These are phyloP conservation scores for Lentinula edodes DNA, from an alignment of 768 basidiomycete species.

Conservation along the genomic window DNA sequence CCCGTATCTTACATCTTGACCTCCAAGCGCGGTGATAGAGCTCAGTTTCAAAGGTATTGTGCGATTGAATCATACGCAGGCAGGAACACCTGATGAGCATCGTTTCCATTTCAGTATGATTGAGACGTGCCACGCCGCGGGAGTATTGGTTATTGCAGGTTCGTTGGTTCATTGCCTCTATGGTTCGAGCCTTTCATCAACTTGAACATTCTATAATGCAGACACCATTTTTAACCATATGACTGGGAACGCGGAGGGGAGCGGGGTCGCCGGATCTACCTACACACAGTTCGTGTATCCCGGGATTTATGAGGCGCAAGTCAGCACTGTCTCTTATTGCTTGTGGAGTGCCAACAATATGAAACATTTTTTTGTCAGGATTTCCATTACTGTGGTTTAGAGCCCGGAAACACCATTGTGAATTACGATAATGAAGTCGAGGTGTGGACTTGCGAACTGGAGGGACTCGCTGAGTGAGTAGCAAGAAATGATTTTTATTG, in stretches of 20 bases:
- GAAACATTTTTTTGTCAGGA: conserved; percentile 24
- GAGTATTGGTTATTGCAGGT: conserved; percentile 54
- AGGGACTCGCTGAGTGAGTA: conserved; percentile 11
- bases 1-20: conserved; percentile 52
- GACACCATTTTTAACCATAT: conserved; percentile 67
- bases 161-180: not conserved
- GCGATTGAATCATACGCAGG: not conserved
- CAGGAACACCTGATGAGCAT: too few relatives aligned
- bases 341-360: not conserved
- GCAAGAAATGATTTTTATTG: not conserved
- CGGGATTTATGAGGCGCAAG: conserved; percentile 40
- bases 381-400: conserved; percentile 62
- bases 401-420: conserved; percentile 45
- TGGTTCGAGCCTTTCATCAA: not conserved
- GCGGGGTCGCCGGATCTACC: conserved; percentile 41
- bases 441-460: conserved; percentile 54
- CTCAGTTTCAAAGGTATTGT: conserved; percentile 37
- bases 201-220: conserved; percentile 8
- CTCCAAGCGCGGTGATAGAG: conserved; percentile 58
- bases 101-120: conserved; percentile 33
- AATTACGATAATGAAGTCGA: conserved; percentile 48
- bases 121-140: conserved; percentile 42
- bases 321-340: conserved; percentile 24
- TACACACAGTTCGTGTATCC: conserved; percentile 53
- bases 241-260: conserved; percentile 43